phyloP scores from a whole-genome alignment of 2,329 filamentous ascomycete genomes.

The Graphilbum fragrans region DNA sequence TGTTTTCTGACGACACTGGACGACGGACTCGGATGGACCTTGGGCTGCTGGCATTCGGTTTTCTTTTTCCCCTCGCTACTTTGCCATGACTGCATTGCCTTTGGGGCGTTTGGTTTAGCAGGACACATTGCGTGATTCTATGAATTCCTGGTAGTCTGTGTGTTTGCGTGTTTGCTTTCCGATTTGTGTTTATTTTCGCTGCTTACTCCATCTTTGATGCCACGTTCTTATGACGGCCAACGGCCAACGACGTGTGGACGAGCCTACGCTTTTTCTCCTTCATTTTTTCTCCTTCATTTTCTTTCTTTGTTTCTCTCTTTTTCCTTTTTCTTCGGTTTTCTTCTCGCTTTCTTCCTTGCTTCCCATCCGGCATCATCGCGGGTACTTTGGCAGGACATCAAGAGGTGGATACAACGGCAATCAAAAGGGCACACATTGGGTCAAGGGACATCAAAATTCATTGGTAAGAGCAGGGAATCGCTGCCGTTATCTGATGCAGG shows the following conservation, averaged over 20 bases:
- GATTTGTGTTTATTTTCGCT: not conserved
- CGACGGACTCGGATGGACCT: not conserved
- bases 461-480: no score
- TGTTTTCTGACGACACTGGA: no score
- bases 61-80: not conserved
- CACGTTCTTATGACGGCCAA: no score
- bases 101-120: not conserved
- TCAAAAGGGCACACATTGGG: no score
- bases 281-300: not conserved
- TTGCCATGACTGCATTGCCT: not conserved
- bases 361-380: not conserved
- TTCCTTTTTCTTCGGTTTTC: not conserved
- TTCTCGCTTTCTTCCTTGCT: not conserved
- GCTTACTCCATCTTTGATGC: no score
- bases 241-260: no score
- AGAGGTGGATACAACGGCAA: no score
- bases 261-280: no score
- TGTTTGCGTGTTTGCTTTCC: not conserved
- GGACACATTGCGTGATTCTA: no score
- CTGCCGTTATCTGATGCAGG: no score
- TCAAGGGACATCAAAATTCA: no score
- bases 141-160: not conserved
- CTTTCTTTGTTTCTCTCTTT: not conserved
- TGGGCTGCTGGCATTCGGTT: not conserved
- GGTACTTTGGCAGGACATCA: not conserved